A percentile compares a stretch with the other conserved stretches of the same genome.
Evolutionary conservation across 108 stramenopile genomes (phyloP).

Genomic region (Ochromonas danica): DNA sequence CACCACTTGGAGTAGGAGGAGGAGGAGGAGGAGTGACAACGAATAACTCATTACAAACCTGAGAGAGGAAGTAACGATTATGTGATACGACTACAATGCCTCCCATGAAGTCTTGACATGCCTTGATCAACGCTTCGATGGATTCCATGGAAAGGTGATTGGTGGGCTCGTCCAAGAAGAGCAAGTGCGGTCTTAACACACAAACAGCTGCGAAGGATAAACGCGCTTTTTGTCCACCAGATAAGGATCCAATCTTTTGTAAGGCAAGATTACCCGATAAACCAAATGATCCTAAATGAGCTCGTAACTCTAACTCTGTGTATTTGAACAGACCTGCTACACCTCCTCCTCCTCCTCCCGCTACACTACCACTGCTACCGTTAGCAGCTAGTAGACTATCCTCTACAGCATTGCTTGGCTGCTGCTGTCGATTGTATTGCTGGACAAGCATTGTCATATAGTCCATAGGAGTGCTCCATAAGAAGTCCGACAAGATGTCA

Average conservation of each 20-base stretch:
- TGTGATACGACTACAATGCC: slow-evolving; percentile 20
- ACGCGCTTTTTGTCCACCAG: slow-evolving; percentile 33
- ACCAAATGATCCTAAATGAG: neutral
- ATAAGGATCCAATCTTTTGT: neutral
- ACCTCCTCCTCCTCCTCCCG: no score
- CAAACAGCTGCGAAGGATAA: slow-evolving; percentile 17
- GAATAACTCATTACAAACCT: slow-evolving; percentile 6
- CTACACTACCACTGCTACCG: no score
- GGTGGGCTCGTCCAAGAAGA: slow-evolving; percentile 23
- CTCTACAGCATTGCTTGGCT: neutral
- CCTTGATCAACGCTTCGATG: slow-evolving; percentile 23
- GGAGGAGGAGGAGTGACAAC: no score
- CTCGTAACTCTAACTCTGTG: neutral
- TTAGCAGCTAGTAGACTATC: neutral
- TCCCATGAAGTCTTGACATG: neutral
- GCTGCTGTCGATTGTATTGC: neutral
- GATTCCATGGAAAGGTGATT: slow-evolving; percentile 19
- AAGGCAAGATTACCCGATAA: neutral
- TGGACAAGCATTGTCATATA: neutral
- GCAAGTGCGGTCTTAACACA: neutral
- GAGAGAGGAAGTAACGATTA: slow-evolving; percentile 2
- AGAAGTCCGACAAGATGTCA: neutral
- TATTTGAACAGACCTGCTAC: neutral
- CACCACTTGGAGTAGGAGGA: no score
- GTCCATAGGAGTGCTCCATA: neutral